A percentile compares a stretch with the other conserved stretches of the same genome.
Evolutionary conservation across 108 stramenopile genomes (phyloP).

Genomic region (Nitzschia sp.): DNA sequence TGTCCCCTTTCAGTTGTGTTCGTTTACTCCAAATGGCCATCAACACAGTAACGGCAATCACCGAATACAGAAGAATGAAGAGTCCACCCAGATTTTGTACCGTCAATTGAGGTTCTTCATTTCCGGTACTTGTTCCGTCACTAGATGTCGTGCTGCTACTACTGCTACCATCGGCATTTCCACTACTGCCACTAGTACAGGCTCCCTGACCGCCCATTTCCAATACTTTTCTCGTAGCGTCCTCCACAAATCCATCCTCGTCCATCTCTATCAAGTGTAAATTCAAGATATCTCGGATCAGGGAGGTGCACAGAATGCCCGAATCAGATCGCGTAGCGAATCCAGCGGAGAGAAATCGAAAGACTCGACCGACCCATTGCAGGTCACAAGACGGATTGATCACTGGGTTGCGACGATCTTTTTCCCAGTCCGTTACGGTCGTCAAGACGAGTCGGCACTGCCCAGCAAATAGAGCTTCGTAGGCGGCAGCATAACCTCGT

Average conservation of each 20-base stretch:
- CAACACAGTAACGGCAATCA: background rate
- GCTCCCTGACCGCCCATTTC: background rate
- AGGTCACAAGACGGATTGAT: slow-evolving; percentile 38
- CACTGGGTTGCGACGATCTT: background rate
- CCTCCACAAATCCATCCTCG: slow-evolving; percentile 37
- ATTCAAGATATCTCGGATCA: slow-evolving; percentile 33
- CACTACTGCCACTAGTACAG: background rate
- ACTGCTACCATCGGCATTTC: background rate
- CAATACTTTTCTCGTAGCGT: slow-evolving; percentile 7
- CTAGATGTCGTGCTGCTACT: background rate
- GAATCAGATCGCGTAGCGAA: slow-evolving; percentile 38
- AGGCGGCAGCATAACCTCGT: background rate
- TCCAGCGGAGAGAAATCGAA: slow-evolving; percentile 11
- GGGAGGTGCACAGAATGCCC: slow-evolving; percentile 34
- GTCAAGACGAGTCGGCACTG: slow-evolving; percentile 30
- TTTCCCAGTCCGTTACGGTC: slow-evolving; percentile 11
- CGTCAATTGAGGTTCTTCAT: background rate
- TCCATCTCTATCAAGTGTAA: slow-evolving; percentile 43
- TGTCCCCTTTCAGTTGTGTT: too few relatives aligned
- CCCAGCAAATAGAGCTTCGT: slow-evolving; percentile 17
- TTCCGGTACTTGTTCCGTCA: background rate
- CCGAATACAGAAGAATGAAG: slow-evolving; percentile 12
- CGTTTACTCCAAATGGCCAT: background rate
- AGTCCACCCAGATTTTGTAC: slow-evolving; percentile 28
- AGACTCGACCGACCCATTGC: slow-evolving; percentile 21